Percentiles rank a stretch among this genome's conserved stretches.
These are phyloP conservation scores for Vitis rotundifolia DNA, from an alignment of 164 flowering plant species.

Conservation along the genomic window DNA sequence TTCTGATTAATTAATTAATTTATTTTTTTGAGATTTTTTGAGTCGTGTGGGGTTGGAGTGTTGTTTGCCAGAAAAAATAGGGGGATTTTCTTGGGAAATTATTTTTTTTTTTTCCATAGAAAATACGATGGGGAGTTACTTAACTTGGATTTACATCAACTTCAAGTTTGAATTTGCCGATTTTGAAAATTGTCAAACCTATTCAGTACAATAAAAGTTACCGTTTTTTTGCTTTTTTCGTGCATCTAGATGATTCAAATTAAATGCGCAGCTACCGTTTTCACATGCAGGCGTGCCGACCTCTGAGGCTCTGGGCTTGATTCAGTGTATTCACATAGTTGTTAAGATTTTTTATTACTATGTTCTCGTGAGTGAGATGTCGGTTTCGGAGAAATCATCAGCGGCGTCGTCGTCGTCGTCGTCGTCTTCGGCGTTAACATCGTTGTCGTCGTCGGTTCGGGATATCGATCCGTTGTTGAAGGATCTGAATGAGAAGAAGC, in stretches of 20 bases:
- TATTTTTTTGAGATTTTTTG: background rate
- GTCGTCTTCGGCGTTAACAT: background rate
- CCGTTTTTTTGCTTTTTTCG: background rate
- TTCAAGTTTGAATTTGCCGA: background rate
- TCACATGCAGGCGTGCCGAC: constrained; percentile 18
- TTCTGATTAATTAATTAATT: background rate
- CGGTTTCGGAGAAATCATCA: constrained; percentile 18
- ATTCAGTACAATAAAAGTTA: constrained; percentile 3
- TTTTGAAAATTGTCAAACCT: constrained; percentile 1
- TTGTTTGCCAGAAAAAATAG: constrained; percentile 5
- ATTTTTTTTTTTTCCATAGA: too few relatives aligned
- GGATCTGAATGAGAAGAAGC: constrained; percentile 87
- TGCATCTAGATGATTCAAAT: constrained; percentile 1
- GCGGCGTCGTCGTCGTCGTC: background rate
- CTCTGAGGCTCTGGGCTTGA: background rate
- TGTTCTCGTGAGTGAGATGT: constrained; percentile 11
- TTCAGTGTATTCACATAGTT: constrained; percentile 2
- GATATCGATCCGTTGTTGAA: constrained; percentile 74
- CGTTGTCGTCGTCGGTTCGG: background rate
- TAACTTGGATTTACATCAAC: background rate
- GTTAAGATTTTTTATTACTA: background rate
- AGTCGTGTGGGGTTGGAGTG: background rate
- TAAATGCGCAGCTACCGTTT: constrained; percentile 21
- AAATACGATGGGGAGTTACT: too few relatives aligned
- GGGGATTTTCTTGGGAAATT: constrained; percentile 4